Evolutionary conservation across 495 filamentous ascomycete genomes (phyloP).

Genomic region (Beverwykella pulmonaria): DNA sequence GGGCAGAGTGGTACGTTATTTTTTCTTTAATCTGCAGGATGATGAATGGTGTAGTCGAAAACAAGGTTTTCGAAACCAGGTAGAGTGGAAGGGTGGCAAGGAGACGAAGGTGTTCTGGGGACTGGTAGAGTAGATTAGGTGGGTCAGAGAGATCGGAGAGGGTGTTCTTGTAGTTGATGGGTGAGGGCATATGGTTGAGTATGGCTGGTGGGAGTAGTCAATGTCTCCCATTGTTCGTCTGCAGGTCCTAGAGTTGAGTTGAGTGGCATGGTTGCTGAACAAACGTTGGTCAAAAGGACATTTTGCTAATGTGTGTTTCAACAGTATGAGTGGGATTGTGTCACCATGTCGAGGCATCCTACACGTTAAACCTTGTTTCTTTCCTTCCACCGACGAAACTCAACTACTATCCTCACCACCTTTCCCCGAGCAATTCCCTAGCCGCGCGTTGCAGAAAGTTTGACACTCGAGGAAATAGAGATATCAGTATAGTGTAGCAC

Average conservation of each 20-base stretch:
- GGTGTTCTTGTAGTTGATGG: no score
- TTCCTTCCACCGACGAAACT: neutral
- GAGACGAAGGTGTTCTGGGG: conserved; percentile 4
- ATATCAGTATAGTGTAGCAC: no score
- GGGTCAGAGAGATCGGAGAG: neutral
- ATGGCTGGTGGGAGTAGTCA: no score
- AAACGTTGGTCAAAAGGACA: neutral
- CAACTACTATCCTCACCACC: no score
- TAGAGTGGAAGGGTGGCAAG: conserved; percentile 21
- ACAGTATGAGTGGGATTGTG: conserved; percentile 85
- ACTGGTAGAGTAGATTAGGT: no score
- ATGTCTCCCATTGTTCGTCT: no score
- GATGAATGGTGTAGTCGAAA: conserved; percentile 2
- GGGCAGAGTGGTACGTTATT: conserved; percentile 35
- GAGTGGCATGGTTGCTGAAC: neutral
- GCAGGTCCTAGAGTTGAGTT: no score
- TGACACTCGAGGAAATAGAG: no score
- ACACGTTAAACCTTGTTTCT: neutral
- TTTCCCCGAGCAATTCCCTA: no score
- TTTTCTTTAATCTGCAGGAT: conserved; percentile 27
- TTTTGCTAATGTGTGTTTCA: neutral
- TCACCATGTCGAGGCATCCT: neutral
- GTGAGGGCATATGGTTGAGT: no score
- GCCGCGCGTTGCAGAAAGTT: no score
- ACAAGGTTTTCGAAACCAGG: conserved; percentile 5